These are phyloP conservation scores for Diphasiastrum complanatum DNA, from an alignment of 83 land plant genomes.

Conservation along the genomic window DNA sequence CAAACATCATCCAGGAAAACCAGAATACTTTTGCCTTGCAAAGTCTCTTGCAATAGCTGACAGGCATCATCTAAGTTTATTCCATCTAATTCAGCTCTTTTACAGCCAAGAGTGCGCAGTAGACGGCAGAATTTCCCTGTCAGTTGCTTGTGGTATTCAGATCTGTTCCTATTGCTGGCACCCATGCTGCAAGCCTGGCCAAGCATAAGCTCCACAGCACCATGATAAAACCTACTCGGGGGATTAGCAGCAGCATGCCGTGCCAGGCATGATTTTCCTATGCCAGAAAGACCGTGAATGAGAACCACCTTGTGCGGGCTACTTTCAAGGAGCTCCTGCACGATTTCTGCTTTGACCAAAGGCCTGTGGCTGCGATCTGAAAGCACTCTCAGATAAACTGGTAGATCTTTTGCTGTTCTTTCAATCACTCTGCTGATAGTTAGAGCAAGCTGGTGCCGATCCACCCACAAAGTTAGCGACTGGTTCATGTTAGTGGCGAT, in stretches of 20 bases:
- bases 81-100: slow-evolving; percentile 29
- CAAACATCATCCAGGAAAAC: slow-evolving; percentile 52
- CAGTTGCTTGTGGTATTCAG: slow-evolving; percentile 43
- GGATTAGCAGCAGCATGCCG: slow-evolving; percentile 47
- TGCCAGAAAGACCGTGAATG: slow-evolving; percentile 52
- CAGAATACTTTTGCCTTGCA: slow-evolving; percentile 39
- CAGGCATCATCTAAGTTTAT: slow-evolving; percentile 41
- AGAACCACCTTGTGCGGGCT: slow-evolving; percentile 35
- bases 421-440: slow-evolving; percentile 31
- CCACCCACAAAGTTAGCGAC: slow-evolving; percentile 43
- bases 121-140: slow-evolving; percentile 33
- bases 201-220: slow-evolving; percentile 41
- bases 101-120: slow-evolving; percentile 35
- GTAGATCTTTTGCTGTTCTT: slow-evolving; percentile 26
- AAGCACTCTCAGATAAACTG: slow-evolving; percentile 25
- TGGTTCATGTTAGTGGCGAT: slow-evolving; percentile 18
- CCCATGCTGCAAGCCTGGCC: slow-evolving; percentile 47
- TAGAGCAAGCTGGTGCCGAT: slow-evolving; percentile 25
- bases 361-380: slow-evolving; percentile 36
- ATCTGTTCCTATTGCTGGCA: slow-evolving; percentile 25
- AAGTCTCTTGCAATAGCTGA: slow-evolving; percentile 38
- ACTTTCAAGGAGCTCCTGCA: slow-evolving; percentile 27
- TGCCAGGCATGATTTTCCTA: slow-evolving; percentile 52
- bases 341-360: slow-evolving; percentile 27
- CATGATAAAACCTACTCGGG: slow-evolving; percentile 33